Percentiles rank a stretch among this genome's conserved stretches.
These are phyloP conservation scores for Clarireedia paspali DNA, from an alignment of 2,329 filamentous ascomycete genomes.

Conservation along the genomic window DNA sequence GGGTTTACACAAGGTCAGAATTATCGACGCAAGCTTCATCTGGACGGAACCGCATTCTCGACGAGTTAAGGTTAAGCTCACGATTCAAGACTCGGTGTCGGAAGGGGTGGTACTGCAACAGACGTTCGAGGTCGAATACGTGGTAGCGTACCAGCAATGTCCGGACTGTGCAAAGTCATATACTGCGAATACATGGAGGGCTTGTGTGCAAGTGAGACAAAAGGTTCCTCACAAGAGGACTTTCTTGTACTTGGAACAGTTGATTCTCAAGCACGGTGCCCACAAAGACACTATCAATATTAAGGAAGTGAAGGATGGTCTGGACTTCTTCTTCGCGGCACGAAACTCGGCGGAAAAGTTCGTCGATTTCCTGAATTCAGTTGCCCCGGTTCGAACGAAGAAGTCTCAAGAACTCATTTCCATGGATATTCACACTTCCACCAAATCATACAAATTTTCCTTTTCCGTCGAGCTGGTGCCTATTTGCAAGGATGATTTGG, in stretches of 20 bases:
- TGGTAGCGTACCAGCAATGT: constrained; percentile 88
- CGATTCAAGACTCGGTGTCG: constrained; percentile 66
- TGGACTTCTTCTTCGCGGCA: constrained; percentile 91
- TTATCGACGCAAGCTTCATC: constrained; percentile 93
- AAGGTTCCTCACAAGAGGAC: constrained; percentile 94
- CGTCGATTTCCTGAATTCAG: constrained; percentile 80
- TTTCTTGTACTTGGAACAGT: constrained; percentile 77
- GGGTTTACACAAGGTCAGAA: constrained; percentile 80
- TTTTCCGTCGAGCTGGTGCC: constrained; percentile 86
- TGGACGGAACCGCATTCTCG: constrained; percentile 98
- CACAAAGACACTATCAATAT: constrained; percentile 96
- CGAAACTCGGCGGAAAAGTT: constrained; percentile 90
- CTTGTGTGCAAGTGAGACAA: constrained; percentile 88
- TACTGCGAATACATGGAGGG: constrained; percentile 92
- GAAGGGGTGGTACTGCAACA: constrained; percentile 73
- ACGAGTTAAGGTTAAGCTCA: constrained; percentile 89
- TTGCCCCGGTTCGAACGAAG: constrained; percentile 70
- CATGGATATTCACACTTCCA: constrained; percentile 82
- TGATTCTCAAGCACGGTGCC: constrained; percentile 89
- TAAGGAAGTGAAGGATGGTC: constrained; percentile 89
- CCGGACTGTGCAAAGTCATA: constrained; percentile 93
- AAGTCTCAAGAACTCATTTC: constrained; percentile 92
- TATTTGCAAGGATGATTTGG: constrained; percentile 94
- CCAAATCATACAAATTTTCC: constrained; percentile 90
- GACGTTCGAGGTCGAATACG: constrained; percentile 88